Conservation (phyloP, 1,139 yeast genomes). For the Casaregolazyma lundiana region DNA sequence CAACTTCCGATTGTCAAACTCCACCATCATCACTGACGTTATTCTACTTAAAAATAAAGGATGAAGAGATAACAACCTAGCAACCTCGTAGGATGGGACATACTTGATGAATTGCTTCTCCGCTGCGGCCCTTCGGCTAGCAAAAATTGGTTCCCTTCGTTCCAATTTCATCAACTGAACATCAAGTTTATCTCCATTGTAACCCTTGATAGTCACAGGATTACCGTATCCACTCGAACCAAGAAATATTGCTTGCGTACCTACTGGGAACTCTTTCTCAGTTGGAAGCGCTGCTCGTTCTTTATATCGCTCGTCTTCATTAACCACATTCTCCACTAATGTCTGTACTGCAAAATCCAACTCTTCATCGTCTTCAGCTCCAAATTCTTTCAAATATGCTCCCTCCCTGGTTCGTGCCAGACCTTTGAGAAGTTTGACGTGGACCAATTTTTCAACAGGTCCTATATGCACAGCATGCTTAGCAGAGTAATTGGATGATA, state of each 20-base stretch:
- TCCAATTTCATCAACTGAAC: conserved; percentile 28
- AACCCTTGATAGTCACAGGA: conserved; percentile 67
- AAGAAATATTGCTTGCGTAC: conserved; percentile 69
- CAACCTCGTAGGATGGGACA: conserved; percentile 62
- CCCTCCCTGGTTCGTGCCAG: conserved; percentile 66
- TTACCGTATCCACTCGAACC: conserved; percentile 90
- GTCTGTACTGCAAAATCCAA: conserved; percentile 65
- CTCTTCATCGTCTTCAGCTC: conserved; percentile 43
- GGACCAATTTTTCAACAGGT: conserved; percentile 53
- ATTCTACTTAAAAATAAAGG: conserved; percentile 70
- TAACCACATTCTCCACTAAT: conserved; percentile 67
- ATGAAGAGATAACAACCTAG: conserved; percentile 53
- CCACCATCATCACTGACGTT: conserved; percentile 67
- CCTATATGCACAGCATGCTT: conserved; percentile 59
- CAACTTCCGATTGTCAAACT: conserved; percentile 49
- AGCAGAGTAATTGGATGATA: conserved; percentile 41
- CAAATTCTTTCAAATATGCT: conserved; percentile 60
- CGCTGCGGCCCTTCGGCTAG: conserved; percentile 47
- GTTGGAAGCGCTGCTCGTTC: conserved; percentile 76
- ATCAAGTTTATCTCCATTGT: conserved; percentile 38
- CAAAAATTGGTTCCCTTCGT: conserved; percentile 32
- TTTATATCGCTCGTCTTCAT: conserved; percentile 67
- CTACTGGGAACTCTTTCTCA: conserved; percentile 74
- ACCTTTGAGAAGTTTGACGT: conserved; percentile 75
- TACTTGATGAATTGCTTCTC: conserved; percentile 58